phyloP scores from a whole-genome alignment of 2,329 filamentous ascomycete genomes.

The Pseudogymnoascus sp. region DNA sequence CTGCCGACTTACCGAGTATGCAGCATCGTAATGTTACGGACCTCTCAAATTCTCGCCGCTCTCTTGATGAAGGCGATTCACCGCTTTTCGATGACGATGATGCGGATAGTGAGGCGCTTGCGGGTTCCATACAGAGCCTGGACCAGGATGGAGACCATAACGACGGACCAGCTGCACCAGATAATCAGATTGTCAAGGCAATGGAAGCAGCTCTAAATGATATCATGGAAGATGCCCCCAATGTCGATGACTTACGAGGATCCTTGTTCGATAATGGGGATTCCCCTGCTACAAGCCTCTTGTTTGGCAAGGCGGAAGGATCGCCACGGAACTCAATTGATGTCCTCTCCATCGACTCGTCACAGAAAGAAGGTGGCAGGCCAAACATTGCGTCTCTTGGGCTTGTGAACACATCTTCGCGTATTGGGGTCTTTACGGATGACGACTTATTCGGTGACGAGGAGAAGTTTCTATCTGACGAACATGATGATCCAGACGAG shows the following conservation, averaged over 20 bases:
- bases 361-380: constrained; percentile 47
- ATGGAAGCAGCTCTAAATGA: constrained; percentile 88
- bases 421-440: constrained; percentile 86
- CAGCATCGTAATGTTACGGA: constrained; percentile 14
- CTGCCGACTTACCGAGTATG: constrained; percentile 44
- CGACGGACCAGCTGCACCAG: constrained; percentile 47
- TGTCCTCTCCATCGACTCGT: constrained; percentile 35
- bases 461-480: constrained; percentile 75
- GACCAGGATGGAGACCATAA: constrained; percentile 58
- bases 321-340: constrained; percentile 58
- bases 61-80: constrained; percentile 53
- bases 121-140: constrained; percentile 67
- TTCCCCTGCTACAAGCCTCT: constrained; percentile 36
- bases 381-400: constrained; percentile 88
- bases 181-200: constrained; percentile 77
- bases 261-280: constrained; percentile 57
- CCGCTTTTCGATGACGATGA: constrained; percentile 70
- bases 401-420: constrained; percentile 76
- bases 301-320: constrained; percentile 48
- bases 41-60: constrained; percentile 46
- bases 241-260: constrained; percentile 53
- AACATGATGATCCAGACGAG: constrained; percentile 62
- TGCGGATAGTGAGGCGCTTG: constrained; percentile 59
- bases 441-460: constrained; percentile 91
- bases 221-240: constrained; percentile 77